These are phyloP conservation scores for Lepiota venenata DNA, from an alignment of 768 basidiomycete species.

Conservation along the genomic window DNA sequence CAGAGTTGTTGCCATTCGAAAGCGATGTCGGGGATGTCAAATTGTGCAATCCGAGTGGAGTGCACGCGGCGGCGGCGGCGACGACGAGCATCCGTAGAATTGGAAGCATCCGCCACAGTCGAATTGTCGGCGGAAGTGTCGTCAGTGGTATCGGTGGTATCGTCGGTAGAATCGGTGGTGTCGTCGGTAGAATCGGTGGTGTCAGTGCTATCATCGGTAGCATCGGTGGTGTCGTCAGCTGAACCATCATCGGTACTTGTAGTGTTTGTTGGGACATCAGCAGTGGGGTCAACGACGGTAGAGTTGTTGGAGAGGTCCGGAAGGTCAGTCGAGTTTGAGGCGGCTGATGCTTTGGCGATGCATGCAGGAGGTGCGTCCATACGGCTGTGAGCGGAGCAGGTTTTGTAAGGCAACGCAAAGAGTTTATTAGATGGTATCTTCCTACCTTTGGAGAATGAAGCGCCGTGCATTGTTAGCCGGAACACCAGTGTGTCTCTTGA, in stretches of 20 bases:
- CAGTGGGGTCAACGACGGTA: slow-evolving; percentile 16
- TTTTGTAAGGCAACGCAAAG: background rate
- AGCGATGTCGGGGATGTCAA: slow-evolving; percentile 20
- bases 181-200: too few species aligned
- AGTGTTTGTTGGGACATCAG: slow-evolving; percentile 13
- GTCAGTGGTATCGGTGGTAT: slow-evolving; percentile 15
- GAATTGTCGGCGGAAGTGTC: background rate
- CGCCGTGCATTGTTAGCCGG: slow-evolving; percentile 24
- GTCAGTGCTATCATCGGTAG: too few species aligned
- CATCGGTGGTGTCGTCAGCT: background rate
- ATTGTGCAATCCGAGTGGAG: slow-evolving; percentile 20
- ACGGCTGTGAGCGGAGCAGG: slow-evolving; percentile 19
- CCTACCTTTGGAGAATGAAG: slow-evolving; percentile 30
- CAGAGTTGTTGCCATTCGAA: slow-evolving; percentile 46
- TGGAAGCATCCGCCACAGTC: slow-evolving; percentile 2
- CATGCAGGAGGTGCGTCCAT: slow-evolving; percentile 31
- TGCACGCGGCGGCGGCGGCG: slow-evolving; percentile 16
- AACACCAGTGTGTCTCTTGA: slow-evolving; percentile 27
- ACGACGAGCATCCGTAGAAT: slow-evolving; percentile 10
- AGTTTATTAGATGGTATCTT: slow-evolving; percentile 1
- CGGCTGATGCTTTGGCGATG: slow-evolving; percentile 16
- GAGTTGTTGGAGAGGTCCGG: slow-evolving; percentile 21
- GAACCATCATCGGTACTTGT: slow-evolving; percentile 7
- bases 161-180: background rate
- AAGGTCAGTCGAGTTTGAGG: slow-evolving; percentile 18